Base-by-base conservation (phyloP, 192 early-diverging fungal genomes). In the Podila horticola region DNA sequence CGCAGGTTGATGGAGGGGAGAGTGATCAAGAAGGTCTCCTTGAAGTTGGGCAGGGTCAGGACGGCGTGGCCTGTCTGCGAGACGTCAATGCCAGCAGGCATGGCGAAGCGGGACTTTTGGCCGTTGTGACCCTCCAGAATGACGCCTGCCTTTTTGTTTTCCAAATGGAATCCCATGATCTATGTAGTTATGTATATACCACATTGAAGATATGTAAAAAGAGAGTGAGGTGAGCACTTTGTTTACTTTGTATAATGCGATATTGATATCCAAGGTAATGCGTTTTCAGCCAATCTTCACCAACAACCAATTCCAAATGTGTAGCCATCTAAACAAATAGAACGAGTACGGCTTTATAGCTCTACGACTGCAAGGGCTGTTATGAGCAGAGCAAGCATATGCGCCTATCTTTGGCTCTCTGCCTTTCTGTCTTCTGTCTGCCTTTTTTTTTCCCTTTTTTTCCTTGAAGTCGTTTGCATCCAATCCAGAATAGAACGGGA, bases 101-200 rank as follows among this genome's bases (percentile, higher is more conserved):
- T 92, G 45, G 90, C 90, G 74, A 93, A 95, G 36, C 90, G 89
- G 58, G 92, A 92, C 86, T 90, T 88, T 74, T 93, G 92, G 34
- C 92, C 90, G 68, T 71, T 72, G 34, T 81, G 77, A 41, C 77
- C 77, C 66, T 81, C 71, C 62, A 81, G 55, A 19, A 69, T 81
- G 49, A 81, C 69, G 22, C 77, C 77, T 5, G 77, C 77, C 62
- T 81, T 72, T 67, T 81, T 73, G 63, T 81, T 81, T 51, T 81
- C 77, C 30, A 81, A 62, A 55, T 81, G 77, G 58, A 81, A 81
- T 29, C 67, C 71, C 77, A 81, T 81, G 71, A 81, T 81, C 77
- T 81, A 64, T 58, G 19, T 57, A 30, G 20, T 26, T 19, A 58
- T n/a, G 19, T 12, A 58, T 41, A 58, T 20, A 74, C 49, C 31